Base-by-base conservation (phyloP, 1,139 yeast genomes). In the Spathaspora sp. region DNA sequence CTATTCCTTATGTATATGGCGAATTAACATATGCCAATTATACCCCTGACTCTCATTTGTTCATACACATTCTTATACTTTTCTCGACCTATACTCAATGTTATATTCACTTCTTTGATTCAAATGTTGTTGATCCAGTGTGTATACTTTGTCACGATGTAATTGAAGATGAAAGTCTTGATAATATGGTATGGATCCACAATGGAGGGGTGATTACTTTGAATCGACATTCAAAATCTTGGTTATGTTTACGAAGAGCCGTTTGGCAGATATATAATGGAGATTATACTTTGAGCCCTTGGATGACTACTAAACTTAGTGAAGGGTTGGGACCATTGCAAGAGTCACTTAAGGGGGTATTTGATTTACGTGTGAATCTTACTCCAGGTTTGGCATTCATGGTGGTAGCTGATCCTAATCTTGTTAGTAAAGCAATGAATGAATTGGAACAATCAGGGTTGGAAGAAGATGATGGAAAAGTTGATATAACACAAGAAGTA, bases 111-210 rank as follows among this genome's bases (percentile, higher is more conserved):
- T 52, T 79, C 1, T 67, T 70, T 52, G 87, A 83, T 56, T 72
- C 76, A 1, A 44, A 46, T 15, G 84, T 78, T 43, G 80, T 81
- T 2, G 89, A 84, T 50, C 75, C 80, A 42, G 46, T 84, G 4
- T 58, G 84, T 43, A 72, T 78, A 9, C 81, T 79, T 47, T 70
- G 76, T 2, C 68, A 75, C 34, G 75, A 76, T 10, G 43, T 41
- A 7, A 47, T 55, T 2, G 47, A 76, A 1, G 81, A 81, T 0
- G 67, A 64, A 1, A 60, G 60, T 27, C 64, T 78, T 0, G 54
- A 59, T 8, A 74, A 78, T 50, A 59, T 84, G 44, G 63, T 69
- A 0, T 77, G 82, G 81, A 51, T 76, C 11, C 69, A 72, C 48
- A 50, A 58, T 31, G 67, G 66, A 4, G 47, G 61, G 13, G 49